Evolutionary conservation across 2,329 filamentous ascomycete species (phyloP).

Genomic region (Onygenales sp.): DNA sequence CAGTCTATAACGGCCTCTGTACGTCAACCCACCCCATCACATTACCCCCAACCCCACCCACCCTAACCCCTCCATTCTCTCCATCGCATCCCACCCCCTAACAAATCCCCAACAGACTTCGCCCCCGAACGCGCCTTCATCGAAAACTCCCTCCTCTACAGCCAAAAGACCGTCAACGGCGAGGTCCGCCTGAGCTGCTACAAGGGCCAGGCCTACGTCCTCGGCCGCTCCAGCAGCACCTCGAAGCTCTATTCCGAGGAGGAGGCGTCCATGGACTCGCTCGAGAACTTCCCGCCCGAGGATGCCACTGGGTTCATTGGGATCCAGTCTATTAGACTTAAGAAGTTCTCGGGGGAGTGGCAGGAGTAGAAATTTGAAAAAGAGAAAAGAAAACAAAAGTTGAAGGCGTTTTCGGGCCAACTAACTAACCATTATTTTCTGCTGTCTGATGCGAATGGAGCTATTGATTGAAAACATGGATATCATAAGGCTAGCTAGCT

Average conservation of each 20-base stretch:
- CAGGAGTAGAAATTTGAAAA: no score
- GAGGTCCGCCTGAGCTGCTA: conserved; percentile 49
- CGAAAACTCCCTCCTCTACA: conserved; percentile 51
- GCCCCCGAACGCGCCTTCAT: conserved; percentile 57
- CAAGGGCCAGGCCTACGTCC: conserved; percentile 44
- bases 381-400: no score
- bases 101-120: conserved; percentile 30
- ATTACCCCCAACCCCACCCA: no score
- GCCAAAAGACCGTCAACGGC: conserved; percentile 50
- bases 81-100: no score
- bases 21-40: neutral
- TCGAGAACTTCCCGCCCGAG: conserved; percentile 52
- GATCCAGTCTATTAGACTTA: conserved; percentile 19
- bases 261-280: conserved; percentile 56
- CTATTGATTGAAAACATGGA: no score
- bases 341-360: neutral
- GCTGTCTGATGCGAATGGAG: no score
- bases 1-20: conserved; percentile 48
- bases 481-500: no score
- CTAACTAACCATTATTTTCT: no score
- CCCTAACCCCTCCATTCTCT: no score
- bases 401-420: no score
- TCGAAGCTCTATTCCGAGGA: conserved; percentile 56
- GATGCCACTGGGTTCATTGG: conserved; percentile 52
- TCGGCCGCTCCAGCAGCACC: conserved; percentile 26